Evolutionary conservation across 129 eudicot species (phyloP).

Genomic region (Escallonia rubra): DNA sequence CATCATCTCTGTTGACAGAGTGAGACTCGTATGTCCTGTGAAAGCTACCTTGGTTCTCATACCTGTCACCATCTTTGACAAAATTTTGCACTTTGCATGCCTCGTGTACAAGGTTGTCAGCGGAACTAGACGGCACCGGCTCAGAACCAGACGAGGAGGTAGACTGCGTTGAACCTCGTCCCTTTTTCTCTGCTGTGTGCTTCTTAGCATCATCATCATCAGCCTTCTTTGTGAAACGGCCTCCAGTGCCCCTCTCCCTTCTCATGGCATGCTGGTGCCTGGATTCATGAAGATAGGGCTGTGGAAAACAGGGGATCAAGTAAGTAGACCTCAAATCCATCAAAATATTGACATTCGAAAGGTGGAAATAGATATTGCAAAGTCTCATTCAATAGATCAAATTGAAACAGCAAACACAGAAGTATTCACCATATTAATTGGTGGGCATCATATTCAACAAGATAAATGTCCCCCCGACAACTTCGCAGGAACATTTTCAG

Average conservation of each 20-base stretch:
- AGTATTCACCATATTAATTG: too few species aligned
- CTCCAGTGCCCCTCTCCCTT: constrained; percentile 73
- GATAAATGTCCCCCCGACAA: too few species aligned
- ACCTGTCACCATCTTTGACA: constrained; percentile 21
- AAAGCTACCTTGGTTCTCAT: constrained; percentile 31
- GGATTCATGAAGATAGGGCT: constrained; percentile 96
- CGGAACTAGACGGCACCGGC: constrained; percentile 25
- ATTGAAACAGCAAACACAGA: too few species aligned
- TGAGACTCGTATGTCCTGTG: constrained; percentile 19
- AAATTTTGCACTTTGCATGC: constrained; percentile 21
- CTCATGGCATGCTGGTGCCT: constrained; percentile 90
- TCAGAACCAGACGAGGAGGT: constrained; percentile 44
- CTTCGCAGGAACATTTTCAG: too few species aligned
- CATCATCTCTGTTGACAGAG: constrained; percentile 26
- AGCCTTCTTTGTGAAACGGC: constrained; percentile 82
- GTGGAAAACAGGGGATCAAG: constrained; percentile 1
- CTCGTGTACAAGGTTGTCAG: constrained; percentile 22
- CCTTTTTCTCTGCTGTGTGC: constrained; percentile 18
- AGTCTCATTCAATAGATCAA: too few species aligned
- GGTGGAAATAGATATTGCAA: too few species aligned
- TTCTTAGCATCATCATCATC: constrained; percentile 31
- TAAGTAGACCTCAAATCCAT: neutral
- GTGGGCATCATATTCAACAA: too few species aligned
- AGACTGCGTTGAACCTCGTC: constrained; percentile 28
- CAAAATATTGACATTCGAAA: too few species aligned